Conservation (phyloP, 768 basidiomycete genomes). For the Lactarius pseudohatsudake region DNA sequence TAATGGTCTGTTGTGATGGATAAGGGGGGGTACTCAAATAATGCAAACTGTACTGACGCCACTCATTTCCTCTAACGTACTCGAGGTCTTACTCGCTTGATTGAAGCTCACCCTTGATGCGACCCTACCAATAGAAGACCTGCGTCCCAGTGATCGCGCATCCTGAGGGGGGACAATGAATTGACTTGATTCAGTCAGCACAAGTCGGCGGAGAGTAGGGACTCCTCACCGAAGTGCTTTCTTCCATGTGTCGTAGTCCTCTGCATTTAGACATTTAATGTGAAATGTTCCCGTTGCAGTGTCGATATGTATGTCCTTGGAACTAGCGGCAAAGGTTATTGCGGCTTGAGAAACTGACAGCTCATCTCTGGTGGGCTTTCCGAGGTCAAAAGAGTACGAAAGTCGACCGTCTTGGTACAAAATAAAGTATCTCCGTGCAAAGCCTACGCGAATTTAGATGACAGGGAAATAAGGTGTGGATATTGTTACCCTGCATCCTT, state of each 20-base stretch:
- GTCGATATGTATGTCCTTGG: constrained; percentile 81
- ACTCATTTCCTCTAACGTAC: constrained; percentile 66
- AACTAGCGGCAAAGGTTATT: constrained; percentile 70
- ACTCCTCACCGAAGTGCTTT: constrained; percentile 59
- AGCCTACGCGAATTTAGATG: constrained; percentile 43
- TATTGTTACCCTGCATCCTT: constrained; percentile 75
- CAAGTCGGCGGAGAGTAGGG: background rate
- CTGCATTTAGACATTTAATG: constrained; percentile 68
- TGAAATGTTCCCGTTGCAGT: constrained; percentile 77
- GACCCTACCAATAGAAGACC: constrained; percentile 39
- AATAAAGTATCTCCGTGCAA: constrained; percentile 80
- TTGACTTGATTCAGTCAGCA: constrained; percentile 44
- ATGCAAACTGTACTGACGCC: constrained; percentile 43
- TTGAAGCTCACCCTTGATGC: constrained; percentile 40
- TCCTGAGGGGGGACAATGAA: constrained; percentile 50
- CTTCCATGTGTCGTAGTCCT: constrained; percentile 78
- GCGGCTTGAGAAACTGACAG: constrained; percentile 63
- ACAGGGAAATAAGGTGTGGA: background rate
- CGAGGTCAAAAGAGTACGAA: constrained; percentile 72
- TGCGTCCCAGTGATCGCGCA: constrained; percentile 40
- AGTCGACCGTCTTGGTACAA: constrained; percentile 68
- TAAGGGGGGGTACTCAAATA: constrained; percentile 1
- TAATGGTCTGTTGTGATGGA: constrained; percentile 47
- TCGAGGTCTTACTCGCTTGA: constrained; percentile 50
- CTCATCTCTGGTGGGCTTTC: constrained; percentile 69